phyloP scores from a whole-genome alignment of 805 yeast species.

The Suhomyces sp. region DNA sequence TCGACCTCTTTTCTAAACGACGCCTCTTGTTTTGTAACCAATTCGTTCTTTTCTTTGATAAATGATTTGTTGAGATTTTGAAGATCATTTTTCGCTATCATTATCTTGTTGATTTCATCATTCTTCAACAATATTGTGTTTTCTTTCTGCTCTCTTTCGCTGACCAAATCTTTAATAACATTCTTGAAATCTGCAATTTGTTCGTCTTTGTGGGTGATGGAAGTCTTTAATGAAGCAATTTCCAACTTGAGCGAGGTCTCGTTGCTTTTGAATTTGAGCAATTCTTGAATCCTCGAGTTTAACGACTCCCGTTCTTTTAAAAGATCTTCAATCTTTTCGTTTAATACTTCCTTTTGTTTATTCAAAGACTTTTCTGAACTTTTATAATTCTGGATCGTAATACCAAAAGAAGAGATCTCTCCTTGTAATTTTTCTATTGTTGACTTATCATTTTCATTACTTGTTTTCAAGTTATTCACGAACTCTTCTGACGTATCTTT shows the following conservation, averaged over 20 bases:
- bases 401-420: background rate
- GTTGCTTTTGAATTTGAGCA: conserved; percentile 29
- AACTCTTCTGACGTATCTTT: background rate
- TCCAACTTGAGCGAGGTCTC: conserved; percentile 51
- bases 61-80: conserved; percentile 33
- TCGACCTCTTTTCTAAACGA: conserved; percentile 28
- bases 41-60: conserved; percentile 38
- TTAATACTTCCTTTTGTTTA: conserved; percentile 1
- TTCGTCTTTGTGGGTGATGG: conserved; percentile 46
- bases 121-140: conserved; percentile 31
- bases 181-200: conserved; percentile 37
- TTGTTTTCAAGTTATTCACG: conserved; percentile 7
- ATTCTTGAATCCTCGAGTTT: conserved; percentile 30
- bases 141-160: conserved; percentile 17
- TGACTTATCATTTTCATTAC: conserved; percentile 5
- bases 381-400: conserved; percentile 6
- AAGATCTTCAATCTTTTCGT: conserved; percentile 24
- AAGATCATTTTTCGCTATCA: conserved; percentile 41
- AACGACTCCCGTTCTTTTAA: conserved; percentile 40
- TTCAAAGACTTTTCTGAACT: conserved; percentile 2
- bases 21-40: conserved; percentile 44
- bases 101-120: conserved; percentile 40
- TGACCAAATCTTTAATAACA: conserved; percentile 33
- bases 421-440: conserved; percentile 2
- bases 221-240: conserved; percentile 44